phyloP scores from a whole-genome alignment of 2,329 filamentous ascomycete genomes.

The Hymenoscyphus scutula region DNA sequence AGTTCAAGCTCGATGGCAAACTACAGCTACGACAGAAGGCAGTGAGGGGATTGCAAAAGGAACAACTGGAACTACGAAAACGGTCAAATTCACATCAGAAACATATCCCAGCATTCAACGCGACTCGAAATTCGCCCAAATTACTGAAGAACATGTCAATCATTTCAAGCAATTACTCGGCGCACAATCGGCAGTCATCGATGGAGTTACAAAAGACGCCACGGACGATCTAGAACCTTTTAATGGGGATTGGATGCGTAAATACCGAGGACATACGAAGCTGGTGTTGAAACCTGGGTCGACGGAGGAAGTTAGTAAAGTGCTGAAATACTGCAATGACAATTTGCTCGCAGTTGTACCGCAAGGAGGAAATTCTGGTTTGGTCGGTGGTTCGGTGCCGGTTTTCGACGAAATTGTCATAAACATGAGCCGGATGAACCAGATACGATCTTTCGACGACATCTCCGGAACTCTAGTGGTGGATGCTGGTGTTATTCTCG shows the following conservation, averaged over 20 bases:
- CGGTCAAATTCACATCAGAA: slow-evolving; percentile 77
- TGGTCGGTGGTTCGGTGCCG: slow-evolving; percentile 92
- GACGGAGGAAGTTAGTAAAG: slow-evolving; percentile 84
- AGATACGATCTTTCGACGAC: slow-evolving; percentile 87
- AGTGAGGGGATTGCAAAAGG: slow-evolving; percentile 31
- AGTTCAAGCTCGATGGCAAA: slow-evolving; percentile 32
- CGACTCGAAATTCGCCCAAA: slow-evolving; percentile 68
- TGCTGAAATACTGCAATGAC: slow-evolving; percentile 93
- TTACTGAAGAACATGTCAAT: slow-evolving; percentile 76
- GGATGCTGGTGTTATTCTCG: slow-evolving; percentile 88
- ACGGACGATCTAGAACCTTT: slow-evolving; percentile 83
- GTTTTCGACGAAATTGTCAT: slow-evolving; percentile 98
- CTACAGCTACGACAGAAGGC: slow-evolving; percentile 33
- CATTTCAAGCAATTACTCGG: slow-evolving; percentile 82
- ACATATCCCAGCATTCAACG: slow-evolving; percentile 82
- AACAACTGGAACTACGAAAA: slow-evolving; percentile 37
- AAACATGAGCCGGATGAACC: slow-evolving; percentile 86
- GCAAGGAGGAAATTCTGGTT: slow-evolving; percentile 93
- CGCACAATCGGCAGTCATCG: slow-evolving; percentile 74
- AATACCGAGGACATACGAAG: slow-evolving; percentile 87
- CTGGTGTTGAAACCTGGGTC: slow-evolving; percentile 83
- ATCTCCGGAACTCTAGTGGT: slow-evolving; percentile 87
- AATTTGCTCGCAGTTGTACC: slow-evolving; percentile 90
- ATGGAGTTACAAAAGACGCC: slow-evolving; percentile 73
- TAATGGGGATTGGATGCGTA: slow-evolving; percentile 99